These are phyloP conservation scores for Gilbertella persicaria DNA, from an alignment of 371 early-diverging fungal species.

Conservation along the genomic window DNA sequence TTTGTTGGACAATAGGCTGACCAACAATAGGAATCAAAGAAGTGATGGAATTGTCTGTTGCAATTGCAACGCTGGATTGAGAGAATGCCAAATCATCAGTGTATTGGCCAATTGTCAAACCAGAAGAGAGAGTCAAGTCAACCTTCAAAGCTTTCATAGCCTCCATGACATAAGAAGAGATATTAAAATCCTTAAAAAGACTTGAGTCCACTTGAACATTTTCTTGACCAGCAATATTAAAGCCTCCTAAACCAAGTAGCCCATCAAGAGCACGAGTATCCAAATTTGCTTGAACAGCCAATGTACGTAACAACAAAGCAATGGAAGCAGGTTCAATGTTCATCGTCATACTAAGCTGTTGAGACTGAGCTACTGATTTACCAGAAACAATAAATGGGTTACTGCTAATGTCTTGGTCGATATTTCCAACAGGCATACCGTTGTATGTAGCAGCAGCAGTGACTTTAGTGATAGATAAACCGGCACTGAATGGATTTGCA, in stretches of 20 bases:
- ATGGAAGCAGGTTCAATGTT: conserved; percentile 48
- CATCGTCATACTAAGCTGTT: conserved; percentile 38
- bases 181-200: conserved; percentile 49
- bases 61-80: conserved; percentile 46
- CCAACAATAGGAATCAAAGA: conserved; percentile 58
- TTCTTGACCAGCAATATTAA: conserved; percentile 41
- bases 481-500: conserved; percentile 59
- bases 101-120: conserved; percentile 56
- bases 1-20: conserved; percentile 59
- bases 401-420: conserved; percentile 47
- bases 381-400: conserved; percentile 44
- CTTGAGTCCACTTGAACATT: conserved; percentile 37
- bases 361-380: conserved; percentile 34
- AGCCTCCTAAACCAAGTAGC: conserved; percentile 50
- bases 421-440: conserved; percentile 55
- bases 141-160: conserved; percentile 56
- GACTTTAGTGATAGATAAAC: conserved; percentile 52
- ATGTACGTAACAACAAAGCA: conserved; percentile 48
- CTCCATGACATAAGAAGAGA: conserved; percentile 49
- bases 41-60: conserved; percentile 50
- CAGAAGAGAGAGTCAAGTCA: conserved; percentile 54
- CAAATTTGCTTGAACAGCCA: conserved; percentile 49
- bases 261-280: conserved; percentile 53
- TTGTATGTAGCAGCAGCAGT: conserved; percentile 48
- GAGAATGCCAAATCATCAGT: conserved; percentile 43